Evolutionary conservation across 139 green algal genomes (phyloP).

Genomic region (Raphidocelis subcapitata): DNA sequence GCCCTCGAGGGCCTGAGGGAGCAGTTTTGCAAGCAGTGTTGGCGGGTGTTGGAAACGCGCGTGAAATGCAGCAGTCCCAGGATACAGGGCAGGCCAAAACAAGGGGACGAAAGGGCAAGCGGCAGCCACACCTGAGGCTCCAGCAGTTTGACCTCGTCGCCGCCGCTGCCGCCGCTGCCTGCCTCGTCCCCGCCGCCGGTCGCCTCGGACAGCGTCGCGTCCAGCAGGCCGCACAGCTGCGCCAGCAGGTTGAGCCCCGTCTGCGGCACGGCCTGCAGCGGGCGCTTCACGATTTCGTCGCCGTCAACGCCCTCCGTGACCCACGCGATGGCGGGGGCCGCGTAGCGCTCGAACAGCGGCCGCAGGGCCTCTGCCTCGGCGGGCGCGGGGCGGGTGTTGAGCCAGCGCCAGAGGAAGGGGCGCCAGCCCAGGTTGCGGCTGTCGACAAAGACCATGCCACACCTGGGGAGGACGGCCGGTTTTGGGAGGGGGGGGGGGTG

Average conservation of each 20-base stretch:
- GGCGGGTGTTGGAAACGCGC: too few relatives aligned
- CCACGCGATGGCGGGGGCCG: constrained; percentile 62
- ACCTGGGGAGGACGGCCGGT: too few relatives aligned
- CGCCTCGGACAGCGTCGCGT: constrained; percentile 48
- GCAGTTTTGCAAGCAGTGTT: too few relatives aligned
- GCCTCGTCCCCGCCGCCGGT: too few relatives aligned
- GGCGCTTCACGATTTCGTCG: constrained; percentile 69
- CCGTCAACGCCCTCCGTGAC: constrained; percentile 75
- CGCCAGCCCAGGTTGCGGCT: constrained; percentile 83
- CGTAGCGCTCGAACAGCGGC: constrained; percentile 81
- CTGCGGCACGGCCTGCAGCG: constrained; percentile 63
- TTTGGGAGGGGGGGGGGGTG: too few relatives aligned
- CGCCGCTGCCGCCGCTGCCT: too few relatives aligned
- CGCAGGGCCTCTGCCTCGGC: constrained; percentile 52
- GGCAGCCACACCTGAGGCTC: constrained; percentile 53
- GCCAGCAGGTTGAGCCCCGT: constrained; percentile 83
- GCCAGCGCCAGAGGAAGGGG: constrained; percentile 77
- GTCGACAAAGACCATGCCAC: constrained; percentile 92
- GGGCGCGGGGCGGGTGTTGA: constrained; percentile 41
- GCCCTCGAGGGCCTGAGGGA: constrained; percentile 74
- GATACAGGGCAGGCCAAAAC: too few relatives aligned
- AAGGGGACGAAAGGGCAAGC: too few relatives aligned
- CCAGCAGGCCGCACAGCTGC: constrained; percentile 79
- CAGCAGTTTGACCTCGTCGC: constrained; percentile 16
- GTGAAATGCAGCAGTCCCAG: too few relatives aligned